Evolutionary conservation across 1,284 basidiomycete genomes (phyloP), one percentile per base, ranked within the genome.

Genomic region (Paramarasmius palmivorus): DNA sequence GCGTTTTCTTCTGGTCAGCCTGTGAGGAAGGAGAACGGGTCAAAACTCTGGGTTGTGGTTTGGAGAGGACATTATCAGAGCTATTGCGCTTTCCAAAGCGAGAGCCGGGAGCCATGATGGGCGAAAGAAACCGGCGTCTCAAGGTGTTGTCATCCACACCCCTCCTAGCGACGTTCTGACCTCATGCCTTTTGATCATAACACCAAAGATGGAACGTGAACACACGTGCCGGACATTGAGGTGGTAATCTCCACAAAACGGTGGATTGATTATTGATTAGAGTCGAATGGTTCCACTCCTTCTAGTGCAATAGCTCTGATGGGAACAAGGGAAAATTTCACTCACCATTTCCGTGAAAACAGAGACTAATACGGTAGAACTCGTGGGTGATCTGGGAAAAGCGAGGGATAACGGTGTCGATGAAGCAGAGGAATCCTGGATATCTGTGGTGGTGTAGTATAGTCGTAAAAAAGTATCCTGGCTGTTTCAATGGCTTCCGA

Each of bases 21-120:
- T 70, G 68, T 26, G 80, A 79, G 10, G 82, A 82, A 34, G 76
- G 66, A 41, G 77, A 79, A 53, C 73, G 77, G 56, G 75, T 67
- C 49, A 73, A 63, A 37, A 68, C 67, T 60, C 73, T 77, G 55
- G 70, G 68, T 76, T 81, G 78, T 49, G 58, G 55, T 55, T 62
- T 61, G 47, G 59, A 44, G 57, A 59, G 15, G 19, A 61, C 62
- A 61, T 76, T 59, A 64, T 81, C 72, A 74, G 73, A 65, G 62
- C 67, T 63, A 54, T 67, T 73, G 42, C 71, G 70, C 59, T 71
- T 76, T 67, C 72, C 72, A 65, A 77, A 71, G 61, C 71, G 75
- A 60, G 73, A 78, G 53, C 68, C 63, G 57, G 74, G 71, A 58
- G 72, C 66, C 78, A 80, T 80, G 72, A 59, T 65, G 64, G 68